Evolutionary conservation across 192 early-diverging fungal species (phyloP), one percentile per base, ranked within the genome.

Genomic region (Gamsiella multidivaricata): DNA sequence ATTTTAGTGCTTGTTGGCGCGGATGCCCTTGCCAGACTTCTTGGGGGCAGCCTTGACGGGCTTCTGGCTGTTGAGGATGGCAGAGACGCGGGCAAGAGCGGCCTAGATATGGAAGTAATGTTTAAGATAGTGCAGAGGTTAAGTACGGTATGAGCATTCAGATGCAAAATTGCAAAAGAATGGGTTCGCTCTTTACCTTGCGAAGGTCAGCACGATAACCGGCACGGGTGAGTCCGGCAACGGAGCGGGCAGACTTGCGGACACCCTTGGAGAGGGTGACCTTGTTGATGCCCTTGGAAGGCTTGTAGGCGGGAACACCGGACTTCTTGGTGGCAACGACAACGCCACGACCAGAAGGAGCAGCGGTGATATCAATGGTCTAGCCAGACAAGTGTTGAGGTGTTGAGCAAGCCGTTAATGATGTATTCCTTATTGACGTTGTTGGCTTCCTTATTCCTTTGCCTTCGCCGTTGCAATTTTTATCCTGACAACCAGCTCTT

Each of bases 171-270:
- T n/a, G n/a, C n/a, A n/a, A n/a, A n/a, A n/a, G n/a, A n/a, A n/a
- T n/a, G n/a, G n/a, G n/a, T n/a, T n/a, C n/a, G 39, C 37, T 39
- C 28, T 57, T 65, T 87, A 88, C 87, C 67, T 86, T 61, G 78
- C 86, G 83, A 65, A 92, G 86, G 72, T 94, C 93, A 61, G 89
- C 85, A 61, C 93, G 88, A 88, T 93, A 92, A 54, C 79, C 78
- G 69, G 69, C 55, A 67, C 81, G 84, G 69, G 88, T 75, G 52
- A 89, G 71, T 65, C 88, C 71, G 55, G 82, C 86, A 70, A 94
- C 83, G 69, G 81, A 80, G 80, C 85, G 85, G 70, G 90, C 85
- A 69, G 90, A 83, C 62, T 81, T 84, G 76, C 91, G 90, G 70
- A 82, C 69, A 47, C 85, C 81, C 75, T 86, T 91, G 79, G 83